phyloP scores from a whole-genome alignment of 1,284 basidiomycete genomes.

The Microbotryum violaceum region DNA sequence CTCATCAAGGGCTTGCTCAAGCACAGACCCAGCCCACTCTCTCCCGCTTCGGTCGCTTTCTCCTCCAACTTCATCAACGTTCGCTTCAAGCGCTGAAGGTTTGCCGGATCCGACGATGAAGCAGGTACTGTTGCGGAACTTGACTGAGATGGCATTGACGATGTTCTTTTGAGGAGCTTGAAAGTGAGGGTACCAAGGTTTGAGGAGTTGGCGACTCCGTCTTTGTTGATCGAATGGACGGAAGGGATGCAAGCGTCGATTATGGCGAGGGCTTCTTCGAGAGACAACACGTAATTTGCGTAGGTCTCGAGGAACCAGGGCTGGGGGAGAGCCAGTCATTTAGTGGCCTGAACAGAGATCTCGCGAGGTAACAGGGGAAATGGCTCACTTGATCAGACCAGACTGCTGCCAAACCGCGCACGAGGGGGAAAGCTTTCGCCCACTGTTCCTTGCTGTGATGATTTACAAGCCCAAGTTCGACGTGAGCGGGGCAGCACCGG shows the following conservation, averaged over 20 bases:
- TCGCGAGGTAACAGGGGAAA: neutral
- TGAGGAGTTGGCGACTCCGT: neutral
- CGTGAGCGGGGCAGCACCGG: neutral
- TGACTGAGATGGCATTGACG: constrained; percentile 51
- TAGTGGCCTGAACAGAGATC: constrained; percentile 3
- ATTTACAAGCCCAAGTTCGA: neutral
- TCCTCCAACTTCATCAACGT: constrained; percentile 57
- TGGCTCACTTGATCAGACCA: constrained; percentile 79
- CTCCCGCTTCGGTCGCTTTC: constrained; percentile 70
- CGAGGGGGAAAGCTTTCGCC: constrained; percentile 52
- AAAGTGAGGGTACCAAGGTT: constrained; percentile 52
- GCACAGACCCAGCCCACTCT: constrained; percentile 86
- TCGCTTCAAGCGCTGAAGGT: constrained; percentile 39
- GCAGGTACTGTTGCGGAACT: too few relatives aligned
- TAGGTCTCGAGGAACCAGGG: constrained; percentile 87
- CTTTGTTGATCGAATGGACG: constrained; percentile 36
- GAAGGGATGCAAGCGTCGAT: constrained; percentile 70
- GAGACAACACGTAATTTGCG: constrained; percentile 79
- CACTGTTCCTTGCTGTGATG: constrained; percentile 10
- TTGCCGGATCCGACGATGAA: too few relatives aligned
- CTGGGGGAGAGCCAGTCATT: constrained; percentile 44
- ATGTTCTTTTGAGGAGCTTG: too few relatives aligned
- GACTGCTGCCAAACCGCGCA: constrained; percentile 77
- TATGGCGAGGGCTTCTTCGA: constrained; percentile 79
- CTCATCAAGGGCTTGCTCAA: constrained; percentile 95